Evolutionary conservation across 768 basidiomycete species (phyloP).

Genomic region (Leccinum longicurvipes): DNA sequence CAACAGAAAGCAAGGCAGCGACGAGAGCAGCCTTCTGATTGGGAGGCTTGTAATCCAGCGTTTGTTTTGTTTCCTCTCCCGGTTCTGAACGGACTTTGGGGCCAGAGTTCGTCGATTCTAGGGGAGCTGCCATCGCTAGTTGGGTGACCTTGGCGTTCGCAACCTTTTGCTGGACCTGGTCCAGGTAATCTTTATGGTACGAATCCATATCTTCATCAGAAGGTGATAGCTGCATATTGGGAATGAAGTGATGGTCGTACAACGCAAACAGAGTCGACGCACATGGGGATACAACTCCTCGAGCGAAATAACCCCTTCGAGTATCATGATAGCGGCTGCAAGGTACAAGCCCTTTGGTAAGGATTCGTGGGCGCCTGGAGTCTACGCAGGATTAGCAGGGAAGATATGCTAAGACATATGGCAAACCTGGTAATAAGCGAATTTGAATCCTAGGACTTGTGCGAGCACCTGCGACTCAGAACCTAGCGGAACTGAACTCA

Average conservation of each 20-base stretch:
- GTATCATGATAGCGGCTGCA: constrained; percentile 82
- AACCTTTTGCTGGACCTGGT: constrained; percentile 60
- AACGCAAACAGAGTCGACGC: constrained; percentile 26
- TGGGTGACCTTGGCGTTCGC: constrained; percentile 68
- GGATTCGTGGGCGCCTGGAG: constrained; percentile 54
- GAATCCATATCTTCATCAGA: constrained; percentile 72
- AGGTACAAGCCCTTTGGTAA: constrained; percentile 75
- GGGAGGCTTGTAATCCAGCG: constrained; percentile 38
- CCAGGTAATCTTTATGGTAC: constrained; percentile 61
- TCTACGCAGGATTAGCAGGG: constrained; percentile 35
- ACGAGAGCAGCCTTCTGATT: constrained; percentile 84
- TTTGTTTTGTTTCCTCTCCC: constrained; percentile 36
- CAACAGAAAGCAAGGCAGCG: constrained; percentile 78
- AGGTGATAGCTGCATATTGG: constrained; percentile 58
- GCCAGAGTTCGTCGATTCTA: constrained; percentile 50
- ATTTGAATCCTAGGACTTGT: constrained; percentile 98
- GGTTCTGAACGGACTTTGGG: constrained; percentile 40
- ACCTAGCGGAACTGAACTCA: constrained; percentile 16
- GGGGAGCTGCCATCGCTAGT: constrained; percentile 80
- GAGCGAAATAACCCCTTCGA: constrained; percentile 82
- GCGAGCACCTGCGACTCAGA: constrained; percentile 63
- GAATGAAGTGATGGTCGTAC: constrained; percentile 4
- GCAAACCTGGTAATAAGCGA: constrained; percentile 81
- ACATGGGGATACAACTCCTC: constrained; percentile 95
- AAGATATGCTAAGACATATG: neutral